These are phyloP conservation scores for Coniochaeta prunicola DNA, from an alignment of 2,329 filamentous ascomycete species.

Conservation along the genomic window DNA sequence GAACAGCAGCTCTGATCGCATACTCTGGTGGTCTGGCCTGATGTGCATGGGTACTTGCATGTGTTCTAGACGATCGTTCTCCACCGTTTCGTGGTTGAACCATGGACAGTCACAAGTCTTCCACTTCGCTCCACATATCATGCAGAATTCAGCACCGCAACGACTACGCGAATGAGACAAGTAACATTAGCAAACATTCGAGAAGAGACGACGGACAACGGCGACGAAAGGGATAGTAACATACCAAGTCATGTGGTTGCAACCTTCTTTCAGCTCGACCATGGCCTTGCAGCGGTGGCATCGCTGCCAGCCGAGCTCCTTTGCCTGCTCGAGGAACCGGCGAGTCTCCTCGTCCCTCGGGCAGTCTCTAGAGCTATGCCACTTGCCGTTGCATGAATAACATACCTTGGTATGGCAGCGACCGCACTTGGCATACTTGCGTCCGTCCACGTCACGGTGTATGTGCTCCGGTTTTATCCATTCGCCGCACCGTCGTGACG, in stretches of 20 bases:
- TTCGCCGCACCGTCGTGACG: conserved; percentile 62
- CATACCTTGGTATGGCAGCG: conserved; percentile 71
- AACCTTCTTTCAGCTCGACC: conserved; percentile 75
- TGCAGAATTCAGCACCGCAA: conserved; percentile 80
- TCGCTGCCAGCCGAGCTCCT: conserved; percentile 63
- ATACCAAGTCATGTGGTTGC: conserved; percentile 84
- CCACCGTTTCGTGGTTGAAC: conserved; percentile 58
- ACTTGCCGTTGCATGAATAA: conserved; percentile 63
- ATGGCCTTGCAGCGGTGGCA: conserved; percentile 68
- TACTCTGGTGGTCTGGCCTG: neutral
- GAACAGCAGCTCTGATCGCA: neutral
- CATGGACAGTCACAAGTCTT: conserved; percentile 76
- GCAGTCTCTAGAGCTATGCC: conserved; percentile 64
- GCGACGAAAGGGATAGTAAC: conserved; percentile 16
- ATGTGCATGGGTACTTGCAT: conserved; percentile 37
- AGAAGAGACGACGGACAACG: neutral
- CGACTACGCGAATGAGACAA: conserved; percentile 35
- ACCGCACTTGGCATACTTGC: conserved; percentile 62
- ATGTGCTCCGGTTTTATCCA: conserved; percentile 73
- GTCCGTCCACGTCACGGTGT: conserved; percentile 46
- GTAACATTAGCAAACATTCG: neutral
- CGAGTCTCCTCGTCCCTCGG: conserved; percentile 63
- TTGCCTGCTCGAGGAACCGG: conserved; percentile 55
- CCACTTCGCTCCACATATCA: conserved; percentile 77
- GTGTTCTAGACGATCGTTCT: conserved; percentile 47